Evolutionary conservation across 2,329 filamentous ascomycete species (phyloP), one percentile per base, ranked within the genome.

Genomic region (Neonectria sp.): DNA sequence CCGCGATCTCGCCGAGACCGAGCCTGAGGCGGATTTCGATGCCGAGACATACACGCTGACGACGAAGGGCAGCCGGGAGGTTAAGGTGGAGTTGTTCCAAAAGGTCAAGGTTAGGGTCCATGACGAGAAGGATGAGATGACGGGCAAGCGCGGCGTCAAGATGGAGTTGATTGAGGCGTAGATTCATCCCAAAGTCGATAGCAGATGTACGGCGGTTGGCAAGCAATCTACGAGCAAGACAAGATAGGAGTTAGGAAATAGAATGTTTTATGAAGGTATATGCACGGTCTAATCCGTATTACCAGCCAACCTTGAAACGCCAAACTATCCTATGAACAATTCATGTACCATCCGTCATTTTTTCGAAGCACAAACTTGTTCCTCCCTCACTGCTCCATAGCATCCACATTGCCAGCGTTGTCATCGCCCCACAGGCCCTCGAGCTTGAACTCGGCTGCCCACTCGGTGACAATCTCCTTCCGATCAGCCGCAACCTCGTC

Each of bases 361-460:
- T 21, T 74, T 69, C 60, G 63, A 65, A 64, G 67, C 61, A 11
- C 56, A 62, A 62, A 67, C 51, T 27, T 37, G 40, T 57, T 37
- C 40, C 66, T 72, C 81, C 40, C 66, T 72, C 81, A 87, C 75
- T 86, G 84, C 79, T 86, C 81, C 88, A 90, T 89, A 58, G 82
- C 84, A 64, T 88, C 86, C 5, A 71, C 82, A 8, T 75, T 77
- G 21, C 64, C 77, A 35, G 68, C 76, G 33, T 68, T 77, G 24
- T 73, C 79, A 78, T 94, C 91, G 12, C 93, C 95, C 93, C 93
- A 98, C 15, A 99, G 83, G 2, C 94, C 96, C 69, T 98, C 96
- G 9, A 99, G 87, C 84, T 95, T 95, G 83, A 99, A 98, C 82
- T 98, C 95, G 75, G 93, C 91, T 8, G 95, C 93, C 95, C 95